Evolutionary conservation across 768 basidiomycete species (phyloP), one percentile per base, ranked within the genome.

Genomic region (Phanerodontia chrysosporium): DNA sequence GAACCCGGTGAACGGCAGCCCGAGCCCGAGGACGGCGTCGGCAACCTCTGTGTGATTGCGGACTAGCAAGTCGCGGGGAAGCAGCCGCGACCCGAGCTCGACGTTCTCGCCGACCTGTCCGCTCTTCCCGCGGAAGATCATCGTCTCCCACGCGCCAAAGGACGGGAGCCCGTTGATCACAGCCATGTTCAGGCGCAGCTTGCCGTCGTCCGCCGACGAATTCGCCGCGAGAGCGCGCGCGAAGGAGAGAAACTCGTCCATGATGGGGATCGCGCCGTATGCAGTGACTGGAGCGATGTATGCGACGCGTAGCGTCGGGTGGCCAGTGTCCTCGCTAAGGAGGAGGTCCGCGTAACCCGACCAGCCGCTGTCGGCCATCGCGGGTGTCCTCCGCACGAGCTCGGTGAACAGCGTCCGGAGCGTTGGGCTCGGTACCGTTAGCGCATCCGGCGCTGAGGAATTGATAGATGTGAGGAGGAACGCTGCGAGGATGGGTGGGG

Each of bases 301-400:
- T 10, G 62, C 22, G 39, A 74, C 28, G 12, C 58, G n/a, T 30
- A 76, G n/a, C 30, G 58, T 45, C 10, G 29, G 35, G 21, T 46
- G 32, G 27, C 25, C 45, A 3, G 49, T 51, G 13, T 30, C 30
- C 10, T 5, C 46, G 27, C 25, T 56, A 21, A 42, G 51, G 1
- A 27, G 27, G 42, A 58, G 28, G 2, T 9, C 32, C 13, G 56
- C 35, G 48, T 58, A 58, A 9, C 61, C 61, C 16, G 51, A 29
- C 80, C 78, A 82, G 1, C 76, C 78, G 1, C 65, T 68, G 29
- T 80, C 76, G 2, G 78, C 71, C n/a, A 80, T 65, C 5, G 65
- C 58, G 0, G 73, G 72, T 29, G 70, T 73, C 18, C 71, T 60
- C 27, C 65, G 74, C 27, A 79, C 48, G 27, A 76, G 69, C 52